These are phyloP conservation scores for Psophocarpus tetragonolobus DNA, from an alignment of 306 rosid species.

Conservation along the genomic window DNA sequence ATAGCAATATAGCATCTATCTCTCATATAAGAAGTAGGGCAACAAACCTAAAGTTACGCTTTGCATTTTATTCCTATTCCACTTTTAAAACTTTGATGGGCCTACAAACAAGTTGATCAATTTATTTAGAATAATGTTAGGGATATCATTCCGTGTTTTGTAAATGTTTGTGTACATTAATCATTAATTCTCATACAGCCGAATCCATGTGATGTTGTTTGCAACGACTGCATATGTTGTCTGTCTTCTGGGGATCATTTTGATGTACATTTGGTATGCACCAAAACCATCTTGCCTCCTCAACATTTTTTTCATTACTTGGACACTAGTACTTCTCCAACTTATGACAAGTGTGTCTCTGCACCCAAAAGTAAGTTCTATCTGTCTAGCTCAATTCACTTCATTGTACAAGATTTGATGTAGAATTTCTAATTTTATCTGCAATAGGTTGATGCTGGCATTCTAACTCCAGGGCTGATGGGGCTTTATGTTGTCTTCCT, in stretches of 20 bases:
- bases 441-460: constrained; percentile 85
- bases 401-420: constrained; percentile 9
- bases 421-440: constrained; percentile 27
- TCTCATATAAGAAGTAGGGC: neutral
- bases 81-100: constrained; percentile 13
- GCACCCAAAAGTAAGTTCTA: constrained; percentile 85
- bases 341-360: constrained; percentile 97
- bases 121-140: constrained; percentile 21
- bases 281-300: constrained; percentile 98
- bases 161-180: constrained; percentile 22
- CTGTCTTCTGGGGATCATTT: constrained; percentile 84
- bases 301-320: constrained; percentile 90
- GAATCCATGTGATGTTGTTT: constrained; percentile 77
- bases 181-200: constrained; percentile 58
- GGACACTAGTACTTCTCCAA: constrained; percentile 93
- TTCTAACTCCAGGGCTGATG: constrained; percentile 93
- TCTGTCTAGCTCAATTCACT: constrained; percentile 17
- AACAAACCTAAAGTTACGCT: neutral
- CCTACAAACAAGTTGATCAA: constrained; percentile 18
- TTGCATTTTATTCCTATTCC: constrained; percentile 13
- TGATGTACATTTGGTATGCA: constrained; percentile 99
- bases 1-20: constrained; percentile 17
- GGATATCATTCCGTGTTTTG: constrained; percentile 6
- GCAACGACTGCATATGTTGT: constrained; percentile 80
- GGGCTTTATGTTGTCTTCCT: constrained; percentile 94